These are phyloP conservation scores for Calonectria leucothoes DNA, from an alignment of 2,329 filamentous ascomycete species.

Conservation along the genomic window DNA sequence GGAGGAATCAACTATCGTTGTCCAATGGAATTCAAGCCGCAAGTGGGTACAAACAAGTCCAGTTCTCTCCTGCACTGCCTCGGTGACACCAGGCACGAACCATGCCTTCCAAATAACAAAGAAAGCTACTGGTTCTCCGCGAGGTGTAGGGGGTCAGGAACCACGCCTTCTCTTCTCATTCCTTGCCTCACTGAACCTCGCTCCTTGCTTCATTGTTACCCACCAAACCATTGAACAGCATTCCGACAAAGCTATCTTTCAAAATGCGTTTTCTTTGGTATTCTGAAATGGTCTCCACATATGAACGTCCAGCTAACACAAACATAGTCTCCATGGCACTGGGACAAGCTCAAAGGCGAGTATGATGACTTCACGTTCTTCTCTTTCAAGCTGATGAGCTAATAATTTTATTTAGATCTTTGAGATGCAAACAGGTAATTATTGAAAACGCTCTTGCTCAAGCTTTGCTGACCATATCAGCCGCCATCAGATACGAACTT, in stretches of 20 bases:
- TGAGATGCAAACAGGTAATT: not conserved
- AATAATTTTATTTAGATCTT: not conserved
- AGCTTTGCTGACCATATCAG: not conserved
- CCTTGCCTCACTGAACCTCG: not conserved
- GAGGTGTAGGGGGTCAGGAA: not conserved
- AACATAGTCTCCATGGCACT: not conserved
- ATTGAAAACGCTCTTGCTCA: not conserved
- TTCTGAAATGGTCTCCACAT: not conserved
- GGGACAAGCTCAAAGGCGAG: not conserved
- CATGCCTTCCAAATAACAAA: not conserved
- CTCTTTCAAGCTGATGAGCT: not conserved
- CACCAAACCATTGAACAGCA: not conserved
- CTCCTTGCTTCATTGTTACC: not conserved
- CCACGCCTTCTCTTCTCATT: not conserved
- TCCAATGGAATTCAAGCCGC: not conserved
- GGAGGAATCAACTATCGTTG: too few species aligned
- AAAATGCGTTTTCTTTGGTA: slow-evolving; percentile 1
- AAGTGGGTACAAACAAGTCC: not conserved
- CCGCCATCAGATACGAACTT: not conserved
- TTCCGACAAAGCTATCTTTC: not conserved
- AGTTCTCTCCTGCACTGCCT: not conserved
- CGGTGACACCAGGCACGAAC: not conserved
- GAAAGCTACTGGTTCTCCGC: not conserved
- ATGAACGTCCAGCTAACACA: not conserved
- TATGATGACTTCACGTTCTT: not conserved